A percentile compares a stretch with the other conserved stretches of the same genome.
These are phyloP conservation scores for Fraxinus platypoda DNA, from an alignment of 305 asterid species.

Conservation along the genomic window DNA sequence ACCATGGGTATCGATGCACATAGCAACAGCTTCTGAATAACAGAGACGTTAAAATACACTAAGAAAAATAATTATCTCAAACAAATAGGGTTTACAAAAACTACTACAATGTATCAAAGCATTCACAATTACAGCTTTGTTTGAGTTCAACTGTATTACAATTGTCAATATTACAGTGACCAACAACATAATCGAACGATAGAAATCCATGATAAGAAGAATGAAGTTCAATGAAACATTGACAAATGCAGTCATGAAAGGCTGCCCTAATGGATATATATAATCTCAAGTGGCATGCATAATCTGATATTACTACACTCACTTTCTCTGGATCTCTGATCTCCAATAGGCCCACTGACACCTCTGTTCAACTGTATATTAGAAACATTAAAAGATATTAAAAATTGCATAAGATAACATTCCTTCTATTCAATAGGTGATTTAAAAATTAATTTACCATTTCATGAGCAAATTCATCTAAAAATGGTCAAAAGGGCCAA, in stretches of 20 bases:
- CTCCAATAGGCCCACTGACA: conserved; percentile 58
- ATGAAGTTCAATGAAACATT: conserved; percentile 2
- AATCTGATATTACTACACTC: conserved; percentile 32
- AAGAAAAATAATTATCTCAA: neutral
- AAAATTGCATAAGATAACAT: conserved; percentile 4
- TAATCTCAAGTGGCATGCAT: neutral
- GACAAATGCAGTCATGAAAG: neutral
- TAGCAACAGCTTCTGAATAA: neutral
- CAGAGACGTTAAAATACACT: neutral
- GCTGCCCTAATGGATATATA: neutral
- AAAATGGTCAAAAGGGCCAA: neutral
- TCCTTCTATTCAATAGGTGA: neutral
- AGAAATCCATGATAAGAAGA: neutral
- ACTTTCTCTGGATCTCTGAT: conserved; percentile 81
- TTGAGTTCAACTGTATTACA: neutral
- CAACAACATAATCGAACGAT: neutral
- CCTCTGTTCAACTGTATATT: conserved; percentile 64
- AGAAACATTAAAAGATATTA: conserved; percentile 6
- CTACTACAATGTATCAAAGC: neutral
- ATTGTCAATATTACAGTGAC: neutral
- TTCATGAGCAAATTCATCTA: neutral
- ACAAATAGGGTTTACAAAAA: neutral
- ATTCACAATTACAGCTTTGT: neutral
- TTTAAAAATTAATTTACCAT: neutral
- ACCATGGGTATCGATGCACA: neutral